Evolutionary conservation across 1,284 basidiomycete genomes (phyloP).

Genomic region (Flammula alnicola): DNA sequence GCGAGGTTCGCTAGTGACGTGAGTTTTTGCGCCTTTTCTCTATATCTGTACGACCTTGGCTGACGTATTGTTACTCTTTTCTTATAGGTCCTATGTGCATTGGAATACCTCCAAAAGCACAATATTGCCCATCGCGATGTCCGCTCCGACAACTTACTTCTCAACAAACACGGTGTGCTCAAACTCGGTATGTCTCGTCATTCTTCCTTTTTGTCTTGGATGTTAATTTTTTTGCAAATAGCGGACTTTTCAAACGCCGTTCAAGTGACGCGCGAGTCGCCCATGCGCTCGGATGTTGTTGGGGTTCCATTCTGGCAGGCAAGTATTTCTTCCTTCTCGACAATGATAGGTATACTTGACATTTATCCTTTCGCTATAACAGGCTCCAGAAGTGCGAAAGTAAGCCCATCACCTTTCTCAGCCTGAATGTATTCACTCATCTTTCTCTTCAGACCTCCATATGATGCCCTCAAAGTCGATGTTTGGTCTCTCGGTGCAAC

Average conservation of each 20-base stretch:
- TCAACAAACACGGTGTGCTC: conserved; percentile 67
- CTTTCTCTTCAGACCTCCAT: conserved; percentile 52
- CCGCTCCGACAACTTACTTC: conserved; percentile 77
- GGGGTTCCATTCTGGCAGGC: conserved; percentile 82
- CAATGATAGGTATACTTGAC: too few species aligned
- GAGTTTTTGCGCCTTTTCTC: conserved; percentile 39
- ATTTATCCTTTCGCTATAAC: conserved; percentile 5
- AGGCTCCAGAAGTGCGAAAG: conserved; percentile 71
- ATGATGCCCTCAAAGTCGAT: conserved; percentile 76
- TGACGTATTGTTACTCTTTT: conserved; percentile 13
- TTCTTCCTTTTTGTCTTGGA: conserved; percentile 4
- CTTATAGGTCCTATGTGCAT: conserved; percentile 60
- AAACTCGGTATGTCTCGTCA: conserved; percentile 64
- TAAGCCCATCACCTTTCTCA: conserved; percentile 37
- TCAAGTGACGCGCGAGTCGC: conserved; percentile 50
- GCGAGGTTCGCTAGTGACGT: conserved; percentile 77
- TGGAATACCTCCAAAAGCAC: conserved; percentile 64
- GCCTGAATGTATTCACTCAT: conserved; percentile 1
- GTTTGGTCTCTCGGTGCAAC: conserved; percentile 84
- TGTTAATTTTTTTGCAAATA: conserved; percentile 31
- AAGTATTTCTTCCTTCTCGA: too few species aligned
- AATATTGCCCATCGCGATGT: conserved; percentile 79
- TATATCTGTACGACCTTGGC: too few species aligned
- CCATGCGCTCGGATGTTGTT: conserved; percentile 57
- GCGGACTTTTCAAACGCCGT: conserved; percentile 81